Base-by-base conservation (phyloP, 441 rosid genomes). In the Gossypium schwendimanii region DNA sequence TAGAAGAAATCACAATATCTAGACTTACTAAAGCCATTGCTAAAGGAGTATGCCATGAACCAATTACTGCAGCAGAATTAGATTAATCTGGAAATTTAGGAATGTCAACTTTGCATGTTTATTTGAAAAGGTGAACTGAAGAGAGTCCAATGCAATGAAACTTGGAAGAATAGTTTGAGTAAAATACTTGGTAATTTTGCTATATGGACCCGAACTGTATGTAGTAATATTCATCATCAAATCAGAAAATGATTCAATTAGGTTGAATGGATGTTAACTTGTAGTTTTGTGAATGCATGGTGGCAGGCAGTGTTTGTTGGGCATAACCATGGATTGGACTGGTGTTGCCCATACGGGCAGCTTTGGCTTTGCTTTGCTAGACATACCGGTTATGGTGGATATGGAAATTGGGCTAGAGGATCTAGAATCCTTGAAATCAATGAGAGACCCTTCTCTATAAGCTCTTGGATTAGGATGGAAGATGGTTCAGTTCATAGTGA, bases 361-460 rank as follows among this genome's bases (percentile, higher is more conserved):
- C 85, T 88, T 10, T 92, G 97, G 97, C 87, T 94, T 33, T 94
- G 98, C 87, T 94, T 80, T 82, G 97, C 98, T 1, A 85, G 97
- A 85, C 96, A 91, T 75, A 83, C 93, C 0, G 91, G 98, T 62
- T 85, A 87, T 39, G 97, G 96, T 28, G 96, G 96, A 5, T 90
- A 89, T 60, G 96, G 98, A 62, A 74, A 73, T 45, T 88, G 97
- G 96, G 9, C 82, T 0, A 86, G 90, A 87, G 97, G 98, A 53
- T 88, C 94, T 23, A 84, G 97, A 78, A 83, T 89, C 59, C 33
- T 92, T 63, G 89, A 94, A 88, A 82, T 91, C 23, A 83, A 63
- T 21, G 86, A 89, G 62, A 67, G 54, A 15, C 94, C 94, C 2
- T 86, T 87, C 81, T 71, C 85, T 23, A 45, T 91, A 21, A 53